Base-by-base conservation (phyloP, 2,329 filamentous ascomycete species). In the Aureobasidium sp. region DNA sequence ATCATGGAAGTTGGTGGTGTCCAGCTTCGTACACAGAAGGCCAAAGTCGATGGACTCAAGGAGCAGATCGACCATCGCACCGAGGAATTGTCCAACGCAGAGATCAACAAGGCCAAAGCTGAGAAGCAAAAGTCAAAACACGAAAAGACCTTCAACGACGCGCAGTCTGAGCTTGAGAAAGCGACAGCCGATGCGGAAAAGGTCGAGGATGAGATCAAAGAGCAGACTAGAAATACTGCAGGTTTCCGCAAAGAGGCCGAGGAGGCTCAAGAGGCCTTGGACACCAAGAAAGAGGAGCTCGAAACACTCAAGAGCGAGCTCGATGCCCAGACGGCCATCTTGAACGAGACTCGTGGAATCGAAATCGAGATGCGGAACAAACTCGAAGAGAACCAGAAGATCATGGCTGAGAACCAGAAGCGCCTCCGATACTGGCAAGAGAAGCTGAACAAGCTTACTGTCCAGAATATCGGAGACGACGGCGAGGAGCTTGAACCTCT, bases 351-450 rank as follows among this genome's bases (percentile, higher is more conserved):
- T 0, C 85, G 93, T 11, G 92, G 91, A 0, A 80, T 88, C 3
- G 94, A 99, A 74, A 97, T 99, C 64, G 94, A 99, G 75, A 97
- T 97, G 91, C 89, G 90, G 65, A 97, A 97, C 76, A 96, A 96
- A 77, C 86, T 99, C 1, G 94, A 97, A 71, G 93, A 97, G 71
- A 94, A 93, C 73, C 89, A 96, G 67, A 99, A 99, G 76, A 84
- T 87, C 11, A 82, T 97, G 15, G 75, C 78, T 0, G 93, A 97
- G 70, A 96, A 95, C 74, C 86, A 95, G 73, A 92, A 90, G 75
- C 86, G 89, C 63, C 82, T 89, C 44, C 82, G 81, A 40, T 90
- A 96, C 77, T 97, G 92, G 91, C 80, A 91, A 60, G 90, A 96
- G 64, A 97, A 97, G 77, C 79, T 96, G 9, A 81, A 82, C 58